A percentile compares a stretch with the other conserved stretches of the same genome.
These are phyloP conservation scores for Pythium rhizo-oryzae DNA, from an alignment of 352 stramenopile genomes.

Conservation along the genomic window DNA sequence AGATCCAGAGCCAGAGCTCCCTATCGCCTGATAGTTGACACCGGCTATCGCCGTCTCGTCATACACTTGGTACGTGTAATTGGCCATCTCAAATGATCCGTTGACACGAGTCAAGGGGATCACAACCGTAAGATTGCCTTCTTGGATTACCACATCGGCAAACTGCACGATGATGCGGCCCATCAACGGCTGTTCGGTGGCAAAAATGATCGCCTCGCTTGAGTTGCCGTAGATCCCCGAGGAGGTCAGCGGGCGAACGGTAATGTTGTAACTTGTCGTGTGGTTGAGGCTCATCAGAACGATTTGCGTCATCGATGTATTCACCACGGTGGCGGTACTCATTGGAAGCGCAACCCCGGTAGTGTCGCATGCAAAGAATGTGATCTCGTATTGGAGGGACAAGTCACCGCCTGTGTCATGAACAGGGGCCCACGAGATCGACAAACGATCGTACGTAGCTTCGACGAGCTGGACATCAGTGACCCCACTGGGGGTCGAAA, in stretches of 20 bases:
- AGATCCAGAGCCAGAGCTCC: slow-evolving; percentile 13
- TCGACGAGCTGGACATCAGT: slow-evolving; percentile 28
- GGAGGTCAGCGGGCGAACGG: slow-evolving; percentile 35
- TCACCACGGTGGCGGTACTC: slow-evolving; percentile 16
- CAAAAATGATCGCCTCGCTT: slow-evolving; percentile 29
- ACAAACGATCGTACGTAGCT: slow-evolving; percentile 40
- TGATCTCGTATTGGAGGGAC: slow-evolving; percentile 46
- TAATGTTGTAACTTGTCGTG: slow-evolving; percentile 44
- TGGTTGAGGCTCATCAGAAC: slow-evolving; percentile 33
- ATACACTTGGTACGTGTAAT: slow-evolving; percentile 40
- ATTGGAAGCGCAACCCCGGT: slow-evolving; percentile 18
- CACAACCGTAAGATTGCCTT: slow-evolving; percentile 31
- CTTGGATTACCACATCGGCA: slow-evolving; percentile 27
- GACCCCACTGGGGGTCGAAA: slow-evolving; percentile 44
- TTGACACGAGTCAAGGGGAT: slow-evolving; percentile 49
- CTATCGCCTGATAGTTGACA: slow-evolving; percentile 51
- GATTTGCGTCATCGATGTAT: background rate
- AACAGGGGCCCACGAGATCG: slow-evolving; percentile 41
- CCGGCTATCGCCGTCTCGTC: slow-evolving; percentile 37
- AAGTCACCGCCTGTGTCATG: slow-evolving; percentile 49
- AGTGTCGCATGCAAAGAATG: slow-evolving; percentile 38
- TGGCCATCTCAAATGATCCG: slow-evolving; percentile 49
- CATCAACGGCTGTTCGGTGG: slow-evolving; percentile 37
- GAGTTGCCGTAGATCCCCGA: slow-evolving; percentile 35
- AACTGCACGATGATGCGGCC: slow-evolving; percentile 37